A percentile compares a stretch with the other conserved stretches of the same genome.
Conservation (phyloP, 345 rosid species). For the Eucalyptus curtisii region DNA sequence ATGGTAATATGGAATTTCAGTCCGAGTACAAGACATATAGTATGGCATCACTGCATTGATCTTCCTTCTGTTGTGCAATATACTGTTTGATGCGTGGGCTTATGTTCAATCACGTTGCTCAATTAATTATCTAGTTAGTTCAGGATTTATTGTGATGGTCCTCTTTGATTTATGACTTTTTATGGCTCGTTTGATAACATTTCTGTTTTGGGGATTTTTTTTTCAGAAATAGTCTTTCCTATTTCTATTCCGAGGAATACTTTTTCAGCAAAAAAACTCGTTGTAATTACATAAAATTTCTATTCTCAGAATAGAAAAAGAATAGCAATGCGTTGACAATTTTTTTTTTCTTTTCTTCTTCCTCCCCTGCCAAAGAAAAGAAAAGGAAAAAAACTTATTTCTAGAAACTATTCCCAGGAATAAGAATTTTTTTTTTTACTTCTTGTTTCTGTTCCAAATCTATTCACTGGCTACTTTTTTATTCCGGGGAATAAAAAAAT, state of each 20-base stretch:
- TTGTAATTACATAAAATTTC: no score
- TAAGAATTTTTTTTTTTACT: no score
- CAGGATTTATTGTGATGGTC: neutral
- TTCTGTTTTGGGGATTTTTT: no score
- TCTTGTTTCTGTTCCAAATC: no score
- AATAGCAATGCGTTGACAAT: no score
- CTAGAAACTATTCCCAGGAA: accelerated
- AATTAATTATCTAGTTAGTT: neutral
- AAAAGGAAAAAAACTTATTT: no score
- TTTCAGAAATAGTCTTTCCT: accelerated
- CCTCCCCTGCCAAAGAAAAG: accelerated
- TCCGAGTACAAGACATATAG: neutral
- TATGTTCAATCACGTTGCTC: neutral
- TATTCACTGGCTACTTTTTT: no score
- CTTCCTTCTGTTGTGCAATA: neutral
- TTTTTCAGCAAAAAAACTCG: accelerated
- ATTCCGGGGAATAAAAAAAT: accelerated
- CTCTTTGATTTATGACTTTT: neutral
- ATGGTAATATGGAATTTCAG: neutral
- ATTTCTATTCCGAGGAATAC: accelerated
- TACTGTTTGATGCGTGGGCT: neutral
- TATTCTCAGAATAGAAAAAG: no score
- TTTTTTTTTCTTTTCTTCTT: no score
- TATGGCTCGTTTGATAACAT: accelerated
- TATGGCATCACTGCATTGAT: neutral